These are phyloP conservation scores for Aegilops sharonensis DNA, from an alignment of 176 grass and related monocot species.

Conservation along the genomic window DNA sequence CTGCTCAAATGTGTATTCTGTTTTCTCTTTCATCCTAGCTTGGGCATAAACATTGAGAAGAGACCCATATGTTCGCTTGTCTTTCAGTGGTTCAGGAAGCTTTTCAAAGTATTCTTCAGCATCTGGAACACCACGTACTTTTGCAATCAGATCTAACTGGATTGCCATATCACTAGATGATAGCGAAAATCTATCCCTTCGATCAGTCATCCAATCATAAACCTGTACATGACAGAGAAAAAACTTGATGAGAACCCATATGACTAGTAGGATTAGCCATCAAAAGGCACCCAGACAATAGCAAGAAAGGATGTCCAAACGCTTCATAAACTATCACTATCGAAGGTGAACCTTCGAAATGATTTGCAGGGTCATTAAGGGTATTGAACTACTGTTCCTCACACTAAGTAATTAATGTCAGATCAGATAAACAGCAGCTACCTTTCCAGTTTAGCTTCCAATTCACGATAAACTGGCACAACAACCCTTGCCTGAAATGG, in stretches of 20 bases:
- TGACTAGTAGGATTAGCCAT: not conserved
- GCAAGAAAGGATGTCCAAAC: constrained; percentile 16
- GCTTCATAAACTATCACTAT: constrained; percentile 6
- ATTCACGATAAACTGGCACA: not conserved
- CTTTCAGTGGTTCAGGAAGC: constrained; percentile 67
- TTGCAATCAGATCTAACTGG: constrained; percentile 79
- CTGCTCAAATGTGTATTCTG: constrained; percentile 53
- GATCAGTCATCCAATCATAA: constrained; percentile 81
- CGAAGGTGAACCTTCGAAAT: not conserved
- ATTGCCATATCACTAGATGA: constrained; percentile 81
- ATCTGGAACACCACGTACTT: constrained; percentile 53
- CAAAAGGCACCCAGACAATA: not conserved
- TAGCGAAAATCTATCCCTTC: constrained; percentile 54
- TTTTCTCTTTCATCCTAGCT: constrained; percentile 75
- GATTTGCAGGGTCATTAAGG: not conserved
- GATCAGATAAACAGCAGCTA: not conserved
- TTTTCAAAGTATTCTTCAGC: constrained; percentile 78
- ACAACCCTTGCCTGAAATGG: not conserved
- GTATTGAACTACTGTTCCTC: not conserved
- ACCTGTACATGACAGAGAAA: constrained; percentile 41
- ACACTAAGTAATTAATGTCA: not conserved
- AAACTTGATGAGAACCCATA: not conserved
- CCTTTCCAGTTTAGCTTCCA: not conserved
- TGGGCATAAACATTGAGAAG: constrained; percentile 88
- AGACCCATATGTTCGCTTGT: constrained; percentile 76